A percentile compares a stretch with the other conserved stretches of the same genome.
These are phyloP conservation scores for Pestalotiopsis sp. DNA, from an alignment of 2,329 filamentous ascomycete species.

Conservation along the genomic window DNA sequence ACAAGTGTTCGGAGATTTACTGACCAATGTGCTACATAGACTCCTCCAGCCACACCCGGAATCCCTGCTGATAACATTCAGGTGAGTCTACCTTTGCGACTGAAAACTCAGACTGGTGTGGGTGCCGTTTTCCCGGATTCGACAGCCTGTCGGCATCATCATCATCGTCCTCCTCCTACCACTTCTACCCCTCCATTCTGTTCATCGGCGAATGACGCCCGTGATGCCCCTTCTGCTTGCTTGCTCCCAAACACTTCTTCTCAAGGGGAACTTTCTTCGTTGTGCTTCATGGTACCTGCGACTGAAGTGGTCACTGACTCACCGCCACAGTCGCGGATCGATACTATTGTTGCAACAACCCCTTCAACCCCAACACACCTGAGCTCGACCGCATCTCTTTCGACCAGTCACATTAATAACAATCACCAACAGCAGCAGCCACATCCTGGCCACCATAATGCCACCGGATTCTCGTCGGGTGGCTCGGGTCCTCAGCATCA, in stretches of 20 bases:
- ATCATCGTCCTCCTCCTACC: background rate
- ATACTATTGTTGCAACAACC: constrained; percentile 38
- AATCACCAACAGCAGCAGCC: background rate
- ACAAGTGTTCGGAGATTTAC: constrained; percentile 5
- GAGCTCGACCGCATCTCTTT: constrained; percentile 26
- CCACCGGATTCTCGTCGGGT: background rate
- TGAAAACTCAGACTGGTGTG: background rate
- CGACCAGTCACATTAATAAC: constrained; percentile 13
- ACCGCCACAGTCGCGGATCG: constrained; percentile 35
- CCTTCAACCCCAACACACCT: constrained; percentile 25
- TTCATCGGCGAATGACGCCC: constrained; percentile 1
- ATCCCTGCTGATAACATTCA: constrained; percentile 32
- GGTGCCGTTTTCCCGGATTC: background rate
- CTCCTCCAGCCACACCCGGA: constrained; percentile 23
- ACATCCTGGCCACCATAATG: background rate
- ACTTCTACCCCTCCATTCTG: constrained; percentile 1
- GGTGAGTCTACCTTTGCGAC: constrained; percentile 24
- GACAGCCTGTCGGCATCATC: background rate
- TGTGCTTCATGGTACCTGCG: constrained; percentile 3
- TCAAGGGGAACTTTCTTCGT: constrained; percentile 9
- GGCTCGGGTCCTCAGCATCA: background rate
- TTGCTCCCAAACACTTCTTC: background rate
- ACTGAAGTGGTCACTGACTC: constrained; percentile 19
- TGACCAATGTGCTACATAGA: constrained; percentile 20
- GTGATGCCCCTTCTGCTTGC: background rate